Evolutionary conservation across 1,139 yeast species (phyloP).

Genomic region (Blastobotrys arbuscula): DNA sequence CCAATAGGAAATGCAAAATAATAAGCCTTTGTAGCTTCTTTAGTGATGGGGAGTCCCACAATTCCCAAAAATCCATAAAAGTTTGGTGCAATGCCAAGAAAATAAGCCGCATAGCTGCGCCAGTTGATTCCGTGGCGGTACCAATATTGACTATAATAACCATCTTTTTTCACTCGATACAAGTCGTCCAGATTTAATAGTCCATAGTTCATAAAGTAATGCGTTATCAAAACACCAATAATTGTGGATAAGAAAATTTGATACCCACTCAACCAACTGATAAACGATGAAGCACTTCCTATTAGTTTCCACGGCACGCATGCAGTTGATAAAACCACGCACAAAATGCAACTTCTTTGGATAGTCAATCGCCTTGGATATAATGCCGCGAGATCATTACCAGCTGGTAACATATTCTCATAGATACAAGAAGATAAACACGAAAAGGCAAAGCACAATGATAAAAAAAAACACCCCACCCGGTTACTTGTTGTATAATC

Average conservation of each 20-base stretch:
- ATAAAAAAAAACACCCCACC: conserved; percentile 68
- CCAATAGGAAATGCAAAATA: conserved; percentile 23
- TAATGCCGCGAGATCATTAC: conserved; percentile 53
- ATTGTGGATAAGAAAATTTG: conserved; percentile 69
- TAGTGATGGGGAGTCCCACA: conserved; percentile 24
- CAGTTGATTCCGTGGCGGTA: conserved; percentile 59
- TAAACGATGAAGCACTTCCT: conserved; percentile 59
- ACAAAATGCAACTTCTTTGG: conserved; percentile 37
- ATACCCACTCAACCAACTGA: conserved; percentile 68
- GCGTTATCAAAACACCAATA: conserved; percentile 67
- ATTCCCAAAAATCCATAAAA: conserved; percentile 73
- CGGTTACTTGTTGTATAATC: conserved; percentile 53
- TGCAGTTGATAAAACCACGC: conserved; percentile 25
- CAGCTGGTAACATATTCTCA: conserved; percentile 58
- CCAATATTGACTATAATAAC: conserved; percentile 39
- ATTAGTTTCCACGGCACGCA: conserved; percentile 64
- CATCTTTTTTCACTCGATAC: conserved; percentile 36
- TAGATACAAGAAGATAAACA: conserved; percentile 32
- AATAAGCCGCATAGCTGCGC: conserved; percentile 41
- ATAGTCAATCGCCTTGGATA: conserved; percentile 49
- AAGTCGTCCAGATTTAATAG: conserved; percentile 53
- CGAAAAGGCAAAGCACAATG: conserved; percentile 58
- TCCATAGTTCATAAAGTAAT: conserved; percentile 67
- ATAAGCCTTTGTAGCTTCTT: conserved; percentile 12
- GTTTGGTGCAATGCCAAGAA: conserved; percentile 69